Percentiles rank a stretch among this genome's conserved stretches.
These are phyloP conservation scores for Cordyceps tenuipes DNA, from an alignment of 2,329 filamentous ascomycete species.

Conservation along the genomic window DNA sequence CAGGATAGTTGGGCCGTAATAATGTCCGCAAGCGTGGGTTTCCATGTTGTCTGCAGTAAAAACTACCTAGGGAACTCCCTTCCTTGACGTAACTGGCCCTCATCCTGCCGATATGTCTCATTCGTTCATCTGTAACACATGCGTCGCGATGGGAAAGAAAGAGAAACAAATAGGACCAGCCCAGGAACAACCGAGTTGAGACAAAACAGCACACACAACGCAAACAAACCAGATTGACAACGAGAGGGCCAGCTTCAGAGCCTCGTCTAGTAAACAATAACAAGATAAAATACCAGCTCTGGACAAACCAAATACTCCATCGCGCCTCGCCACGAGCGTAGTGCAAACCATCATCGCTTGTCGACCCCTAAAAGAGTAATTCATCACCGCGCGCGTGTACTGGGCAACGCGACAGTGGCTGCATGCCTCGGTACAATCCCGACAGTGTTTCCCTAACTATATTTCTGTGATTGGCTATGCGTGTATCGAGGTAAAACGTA, in stretches of 20 bases:
- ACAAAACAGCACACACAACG: background rate
- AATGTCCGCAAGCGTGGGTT: background rate
- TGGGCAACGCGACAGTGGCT: background rate
- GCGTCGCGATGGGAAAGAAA: background rate
- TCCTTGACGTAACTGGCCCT: background rate
- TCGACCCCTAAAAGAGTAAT: background rate
- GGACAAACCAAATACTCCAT: conserved; percentile 6
- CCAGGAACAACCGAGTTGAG: background rate
- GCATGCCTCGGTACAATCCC: background rate
- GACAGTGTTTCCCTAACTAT: background rate
- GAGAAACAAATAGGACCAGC: conserved; percentile 1
- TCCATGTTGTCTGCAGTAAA: conserved; percentile 3
- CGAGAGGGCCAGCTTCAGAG: conserved; percentile 3
- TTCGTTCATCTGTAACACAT: conserved; percentile 3
- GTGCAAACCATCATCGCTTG: background rate
- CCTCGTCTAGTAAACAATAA: conserved; percentile 1
- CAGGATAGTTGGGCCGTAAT: background rate
- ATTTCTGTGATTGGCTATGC: conserved; percentile 3
- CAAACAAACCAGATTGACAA: background rate
- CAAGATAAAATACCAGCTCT: background rate
- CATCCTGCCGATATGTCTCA: background rate
- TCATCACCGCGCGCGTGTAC: background rate
- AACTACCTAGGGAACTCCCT: background rate
- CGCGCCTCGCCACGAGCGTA: conserved; percentile 2
- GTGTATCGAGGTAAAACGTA: background rate